Conservation (phyloP, 1,284 basidiomycete species). For the Acaromyces ingoldii region DNA sequence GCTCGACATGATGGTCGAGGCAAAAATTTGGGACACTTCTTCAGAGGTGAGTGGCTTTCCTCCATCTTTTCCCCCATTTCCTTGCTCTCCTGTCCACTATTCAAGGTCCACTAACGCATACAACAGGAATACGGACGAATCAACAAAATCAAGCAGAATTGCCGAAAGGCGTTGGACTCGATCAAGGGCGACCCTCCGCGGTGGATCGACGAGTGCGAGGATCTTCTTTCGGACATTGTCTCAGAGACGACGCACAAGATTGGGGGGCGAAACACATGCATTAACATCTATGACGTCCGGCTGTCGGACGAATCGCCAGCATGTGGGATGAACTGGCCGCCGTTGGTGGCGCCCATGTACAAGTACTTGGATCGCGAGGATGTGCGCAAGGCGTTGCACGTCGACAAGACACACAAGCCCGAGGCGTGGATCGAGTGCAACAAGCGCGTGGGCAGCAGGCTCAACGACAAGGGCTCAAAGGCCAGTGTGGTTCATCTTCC, state of each 20-base stretch:
- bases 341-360: slow-evolving; percentile 73
- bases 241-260: slow-evolving; percentile 64
- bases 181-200: slow-evolving; percentile 60
- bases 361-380: slow-evolving; percentile 75
- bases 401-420: slow-evolving; percentile 61
- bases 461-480: slow-evolving; percentile 55
- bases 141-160: slow-evolving; percentile 64
- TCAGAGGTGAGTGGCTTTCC: no score
- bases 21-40: slow-evolving; percentile 72
- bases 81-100: no score
- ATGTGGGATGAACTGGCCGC: slow-evolving; percentile 98
- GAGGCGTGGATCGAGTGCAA: slow-evolving; percentile 87
- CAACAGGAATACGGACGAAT: slow-evolving; percentile 60
- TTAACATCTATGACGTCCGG: slow-evolving; percentile 94
- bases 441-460: slow-evolving; percentile 59
- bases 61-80: no score
- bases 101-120: no score
- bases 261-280: slow-evolving; percentile 59
- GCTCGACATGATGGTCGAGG: slow-evolving; percentile 76
- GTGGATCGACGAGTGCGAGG: slow-evolving; percentile 64
- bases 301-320: slow-evolving; percentile 75
- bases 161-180: slow-evolving; percentile 56
- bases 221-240: slow-evolving; percentile 63
- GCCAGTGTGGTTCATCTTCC: slow-evolving; percentile 77
- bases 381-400: slow-evolving; percentile 78